Base-by-base conservation (phyloP, 768 basidiomycete genomes). In the Lentinula boryana region DNA sequence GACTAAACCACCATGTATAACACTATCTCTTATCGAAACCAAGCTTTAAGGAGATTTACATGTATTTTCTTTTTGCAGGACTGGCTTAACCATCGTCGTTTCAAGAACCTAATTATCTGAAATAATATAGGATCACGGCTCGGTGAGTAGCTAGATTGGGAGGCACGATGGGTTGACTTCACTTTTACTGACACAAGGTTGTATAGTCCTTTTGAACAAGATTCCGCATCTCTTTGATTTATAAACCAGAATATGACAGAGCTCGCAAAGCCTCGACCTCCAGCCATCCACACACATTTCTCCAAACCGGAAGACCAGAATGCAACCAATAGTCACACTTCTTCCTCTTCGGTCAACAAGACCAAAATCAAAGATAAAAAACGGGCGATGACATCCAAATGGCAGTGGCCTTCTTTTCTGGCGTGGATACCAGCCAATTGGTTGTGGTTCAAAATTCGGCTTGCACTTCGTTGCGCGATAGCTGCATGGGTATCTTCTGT, bases 401-500 rank as follows among this genome's bases (percentile, higher is more conserved):
- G 40, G 38, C 10, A 38, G 13, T 56, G 55, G 55, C 55, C 55
- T 43, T 21, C 40, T 10, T 43, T 23, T 16, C 55, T 56, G 31
- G 8, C 40, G 12, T 91, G 88, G 89, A 80, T 88, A 21, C 75
- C 78, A 1, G 73, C 70, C 15, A 88, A 86, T 61, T 80, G 75
- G 70, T 81, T 49, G 9, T 60, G 48, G 82, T 80, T 71, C 81
- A 16, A 85, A 82, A 65, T 61, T 85, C 65, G 87, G 87, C 70
- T 86, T 3, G 82, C 79, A 9, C 72, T 91, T 41, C 82, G 89
- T 58, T 82, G 83, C 63, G 81, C 86, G 12, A 55, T 86, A 43
- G 75, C 82, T 0, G 87, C 80, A 16, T 91, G 87, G 87, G 63
- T 87, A 1, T 74, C 83, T 18, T 68, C 80, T 0, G 67, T 89